Evolutionary conservation across 768 basidiomycete genomes (phyloP).

Genomic region (Tricholomella constricta): DNA sequence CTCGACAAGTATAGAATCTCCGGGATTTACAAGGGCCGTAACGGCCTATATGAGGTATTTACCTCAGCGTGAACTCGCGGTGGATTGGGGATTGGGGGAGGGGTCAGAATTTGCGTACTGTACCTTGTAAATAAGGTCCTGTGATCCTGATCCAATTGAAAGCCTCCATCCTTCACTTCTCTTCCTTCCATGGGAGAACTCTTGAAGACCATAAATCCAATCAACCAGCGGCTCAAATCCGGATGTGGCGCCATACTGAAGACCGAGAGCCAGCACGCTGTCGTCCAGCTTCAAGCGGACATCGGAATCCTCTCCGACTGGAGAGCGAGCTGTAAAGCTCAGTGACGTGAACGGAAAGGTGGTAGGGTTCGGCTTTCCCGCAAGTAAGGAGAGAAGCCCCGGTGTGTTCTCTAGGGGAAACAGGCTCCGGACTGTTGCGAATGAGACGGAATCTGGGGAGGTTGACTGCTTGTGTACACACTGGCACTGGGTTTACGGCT

Average conservation of each 20-base stretch:
- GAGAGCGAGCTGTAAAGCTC: constrained; percentile 61
- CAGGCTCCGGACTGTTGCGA: constrained; percentile 59
- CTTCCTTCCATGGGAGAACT: constrained; percentile 62
- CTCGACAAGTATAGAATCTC: constrained; percentile 81
- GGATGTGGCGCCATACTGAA: constrained; percentile 78
- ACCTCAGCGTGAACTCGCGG: neutral
- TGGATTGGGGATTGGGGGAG: too few relatives aligned
- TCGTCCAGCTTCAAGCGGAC: constrained; percentile 52
- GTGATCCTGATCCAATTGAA: constrained; percentile 81
- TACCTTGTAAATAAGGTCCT: constrained; percentile 81
- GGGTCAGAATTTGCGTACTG: too few relatives aligned
- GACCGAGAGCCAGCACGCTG: constrained; percentile 59
- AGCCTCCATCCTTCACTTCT: constrained; percentile 71
- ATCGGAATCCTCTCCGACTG: constrained; percentile 44
- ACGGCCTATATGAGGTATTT: constrained; percentile 52
- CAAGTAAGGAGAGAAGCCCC: constrained; percentile 78
- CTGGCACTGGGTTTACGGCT: constrained; percentile 65
- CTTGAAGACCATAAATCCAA: constrained; percentile 77
- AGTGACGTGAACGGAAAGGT: constrained; percentile 91
- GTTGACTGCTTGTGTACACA: constrained; percentile 29
- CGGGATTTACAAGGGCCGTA: constrained; percentile 66
- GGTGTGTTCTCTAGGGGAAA: constrained; percentile 78
- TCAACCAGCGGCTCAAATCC: constrained; percentile 65
- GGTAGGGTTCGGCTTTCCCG: constrained; percentile 89
- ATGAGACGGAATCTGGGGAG: neutral